Base-by-base conservation (phyloP, 305 asterid species). In the Solanum hybrid region DNA sequence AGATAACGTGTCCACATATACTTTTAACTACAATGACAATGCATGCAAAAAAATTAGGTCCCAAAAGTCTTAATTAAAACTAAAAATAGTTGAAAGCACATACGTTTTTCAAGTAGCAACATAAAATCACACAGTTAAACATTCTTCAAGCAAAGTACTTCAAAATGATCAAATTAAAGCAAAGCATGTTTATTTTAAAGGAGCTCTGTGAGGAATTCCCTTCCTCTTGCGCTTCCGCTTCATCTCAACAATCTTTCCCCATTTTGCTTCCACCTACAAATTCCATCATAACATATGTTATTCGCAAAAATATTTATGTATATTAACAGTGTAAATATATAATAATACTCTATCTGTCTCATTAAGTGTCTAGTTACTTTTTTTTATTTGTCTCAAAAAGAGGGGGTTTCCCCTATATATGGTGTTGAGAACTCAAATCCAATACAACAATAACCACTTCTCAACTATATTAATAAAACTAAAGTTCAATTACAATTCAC, bases 211-310 rank as follows among this genome's bases (percentile, higher is more conserved):
- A 88, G 90, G 78, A 18, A 34, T 11, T 33, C 79, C 67, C 42
- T 88, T 88, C 64, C 87, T 88, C 36, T 10, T 78, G 37, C 37
- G 67, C 90, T 77, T 88, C 11, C 20, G 57, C 90, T n/a, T 88
- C 11, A 42, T 28, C 33, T 71, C 20, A 71, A 6, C 78, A 71
- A 26, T 12, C 35, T 26, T 71, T 28, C 10, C 5, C 14, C 14
- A 6, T 76, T 57, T 4, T n/a, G 77, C 90, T 42, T 88, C 86
- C 22, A 88, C 78, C 90, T 78, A 10, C 4, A 88, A 46, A 75
- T 80, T 11, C 28, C 46, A 10, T 28, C 71, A 16, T 8, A 74
- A 26, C 33, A 34, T 34, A 34, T 1, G 35, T 34, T 34, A 34
- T 5, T 34, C 18, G 18, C 11, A 28, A 73, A 73, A 28, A 13